Percentiles rank a stretch among this genome's conserved stretches.
These are phyloP conservation scores for Calonectria naviculata DNA, from an alignment of 2,329 filamentous ascomycete species.

Conservation along the genomic window DNA sequence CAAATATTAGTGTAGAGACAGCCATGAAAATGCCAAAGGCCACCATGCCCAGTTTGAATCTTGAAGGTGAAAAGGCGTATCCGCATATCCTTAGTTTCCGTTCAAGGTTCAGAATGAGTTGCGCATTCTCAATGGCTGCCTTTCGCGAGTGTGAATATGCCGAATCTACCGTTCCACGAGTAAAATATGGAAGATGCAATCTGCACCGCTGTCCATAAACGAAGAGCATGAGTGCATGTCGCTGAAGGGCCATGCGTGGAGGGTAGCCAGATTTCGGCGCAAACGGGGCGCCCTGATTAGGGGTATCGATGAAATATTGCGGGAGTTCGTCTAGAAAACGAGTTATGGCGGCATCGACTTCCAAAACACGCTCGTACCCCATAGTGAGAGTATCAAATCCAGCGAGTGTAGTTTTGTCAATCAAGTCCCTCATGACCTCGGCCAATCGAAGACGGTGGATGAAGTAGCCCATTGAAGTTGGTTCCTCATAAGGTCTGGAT, in stretches of 20 bases:
- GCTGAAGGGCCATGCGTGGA: constrained; percentile 40
- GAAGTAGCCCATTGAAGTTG: constrained; percentile 50
- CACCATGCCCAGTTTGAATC: constrained; percentile 43
- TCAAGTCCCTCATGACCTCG: constrained; percentile 48
- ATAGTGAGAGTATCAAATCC: constrained; percentile 42
- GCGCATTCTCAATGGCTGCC: constrained; percentile 45
- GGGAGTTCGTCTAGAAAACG: constrained; percentile 43
- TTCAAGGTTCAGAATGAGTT: constrained; percentile 45
- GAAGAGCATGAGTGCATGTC: constrained; percentile 46
- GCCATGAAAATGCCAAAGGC: constrained; percentile 49
- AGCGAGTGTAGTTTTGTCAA: constrained; percentile 45
- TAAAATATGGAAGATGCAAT: constrained; percentile 48
- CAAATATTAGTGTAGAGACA: constrained; percentile 46
- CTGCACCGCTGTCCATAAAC: constrained; percentile 48
- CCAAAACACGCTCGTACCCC: constrained; percentile 45
- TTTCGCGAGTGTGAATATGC: constrained; percentile 46
- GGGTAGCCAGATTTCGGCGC: constrained; percentile 5
- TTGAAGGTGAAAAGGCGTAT: constrained; percentile 37
- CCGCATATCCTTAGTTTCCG: constrained; percentile 39
- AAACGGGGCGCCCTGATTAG: constrained; percentile 19
- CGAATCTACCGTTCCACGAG: constrained; percentile 47
- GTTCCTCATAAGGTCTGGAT: constrained; percentile 41
- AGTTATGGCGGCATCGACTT: constrained; percentile 46
- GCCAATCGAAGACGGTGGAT: constrained; percentile 51
- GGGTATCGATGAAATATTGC: constrained; percentile 35